phyloP scores from a whole-genome alignment of 2,329 filamentous ascomycete species.

The Venturia oleaginea region DNA sequence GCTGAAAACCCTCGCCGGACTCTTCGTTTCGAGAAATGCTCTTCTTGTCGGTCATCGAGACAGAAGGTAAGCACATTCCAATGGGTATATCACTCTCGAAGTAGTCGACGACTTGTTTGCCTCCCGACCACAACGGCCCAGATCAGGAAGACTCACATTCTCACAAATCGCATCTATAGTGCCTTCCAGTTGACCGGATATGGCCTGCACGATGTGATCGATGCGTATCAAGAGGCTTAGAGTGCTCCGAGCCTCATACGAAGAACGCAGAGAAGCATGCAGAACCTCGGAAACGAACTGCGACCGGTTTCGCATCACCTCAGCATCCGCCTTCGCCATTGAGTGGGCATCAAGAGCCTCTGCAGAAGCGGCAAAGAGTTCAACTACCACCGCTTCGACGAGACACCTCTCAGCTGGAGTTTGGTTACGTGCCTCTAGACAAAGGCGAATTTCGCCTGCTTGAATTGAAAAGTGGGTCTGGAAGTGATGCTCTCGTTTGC shows the following conservation, averaged over 20 bases:
- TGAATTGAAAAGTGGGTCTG: neutral
- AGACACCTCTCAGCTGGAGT: neutral
- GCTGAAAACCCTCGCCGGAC: neutral
- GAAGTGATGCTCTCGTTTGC: neutral
- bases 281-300: neutral
- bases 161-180: neutral
- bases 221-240: neutral
- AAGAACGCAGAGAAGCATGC: neutral
- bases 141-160: too few relatives aligned
- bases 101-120: too few relatives aligned
- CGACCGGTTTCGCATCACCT: neutral
- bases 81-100: neutral
- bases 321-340: neutral
- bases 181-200: slow-evolving; percentile 6
- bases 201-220: slow-evolving; percentile 1
- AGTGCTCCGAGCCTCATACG: neutral
- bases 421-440: neutral
- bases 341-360: neutral
- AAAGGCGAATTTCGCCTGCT: neutral
- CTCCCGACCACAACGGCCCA: too few relatives aligned
- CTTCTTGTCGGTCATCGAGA: neutral
- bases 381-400: neutral
- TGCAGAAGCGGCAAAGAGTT: neutral
- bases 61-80: neutral
- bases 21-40: slow-evolving; percentile 6